These are phyloP conservation scores for Pythium apleroticum DNA, from an alignment of 352 stramenopile genomes.

Conservation along the genomic window DNA sequence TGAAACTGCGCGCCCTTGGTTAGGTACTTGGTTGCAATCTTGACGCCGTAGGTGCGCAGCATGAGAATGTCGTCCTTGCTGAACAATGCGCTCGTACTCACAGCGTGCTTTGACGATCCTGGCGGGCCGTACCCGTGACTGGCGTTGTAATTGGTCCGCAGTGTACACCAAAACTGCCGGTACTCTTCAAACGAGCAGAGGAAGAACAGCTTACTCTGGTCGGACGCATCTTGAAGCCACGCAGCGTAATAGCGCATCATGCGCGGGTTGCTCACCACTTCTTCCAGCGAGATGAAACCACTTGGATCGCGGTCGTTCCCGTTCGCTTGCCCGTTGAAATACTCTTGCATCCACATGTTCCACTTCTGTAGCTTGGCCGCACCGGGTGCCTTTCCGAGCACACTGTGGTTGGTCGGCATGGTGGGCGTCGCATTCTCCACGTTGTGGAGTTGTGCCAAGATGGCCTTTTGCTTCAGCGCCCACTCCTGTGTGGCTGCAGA, in stretches of 20 bases:
- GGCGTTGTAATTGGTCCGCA: constrained; percentile 31
- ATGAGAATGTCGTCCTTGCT: constrained; percentile 85
- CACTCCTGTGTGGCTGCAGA: constrained; percentile 63
- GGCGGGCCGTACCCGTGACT: constrained; percentile 13
- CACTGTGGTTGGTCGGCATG: constrained; percentile 19
- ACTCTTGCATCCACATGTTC: constrained; percentile 37
- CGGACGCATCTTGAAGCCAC: constrained; percentile 31
- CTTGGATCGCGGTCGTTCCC: constrained; percentile 22
- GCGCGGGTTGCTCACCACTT: constrained; percentile 39
- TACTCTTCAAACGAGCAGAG: constrained; percentile 47
- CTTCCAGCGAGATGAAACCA: constrained; percentile 36
- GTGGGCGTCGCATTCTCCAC: constrained; percentile 9
- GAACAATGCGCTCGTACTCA: constrained; percentile 43
- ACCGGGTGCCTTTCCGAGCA: constrained; percentile 29
- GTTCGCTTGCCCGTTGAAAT: constrained; percentile 31
- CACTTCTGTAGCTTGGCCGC: constrained; percentile 83
- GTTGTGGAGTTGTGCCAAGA: constrained; percentile 54
- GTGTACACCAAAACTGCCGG: constrained; percentile 36
- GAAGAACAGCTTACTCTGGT: constrained; percentile 50
- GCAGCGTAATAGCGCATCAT: constrained; percentile 56
- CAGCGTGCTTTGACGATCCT: constrained; percentile 6
- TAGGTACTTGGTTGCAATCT: constrained; percentile 87
- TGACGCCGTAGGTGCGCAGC: constrained; percentile 82
- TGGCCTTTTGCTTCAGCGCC: constrained; percentile 73
- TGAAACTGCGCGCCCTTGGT: constrained; percentile 77